Conservation (phyloP, 805 yeast genomes). For the Starmerella sp. region DNA sequence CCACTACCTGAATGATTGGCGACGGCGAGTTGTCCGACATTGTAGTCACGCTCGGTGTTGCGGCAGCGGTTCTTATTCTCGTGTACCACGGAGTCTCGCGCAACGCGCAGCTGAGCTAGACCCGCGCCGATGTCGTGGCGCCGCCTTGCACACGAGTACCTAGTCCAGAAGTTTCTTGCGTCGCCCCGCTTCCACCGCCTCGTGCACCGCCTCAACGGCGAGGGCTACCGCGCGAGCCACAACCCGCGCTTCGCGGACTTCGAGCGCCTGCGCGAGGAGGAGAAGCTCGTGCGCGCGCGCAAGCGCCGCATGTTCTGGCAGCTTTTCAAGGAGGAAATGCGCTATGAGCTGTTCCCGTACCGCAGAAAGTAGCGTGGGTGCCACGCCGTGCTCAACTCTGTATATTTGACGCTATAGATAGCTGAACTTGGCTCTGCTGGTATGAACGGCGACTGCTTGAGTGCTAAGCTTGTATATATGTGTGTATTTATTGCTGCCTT, state of each 20-base stretch:
- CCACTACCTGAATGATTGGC: conserved; percentile 48
- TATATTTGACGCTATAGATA: no score
- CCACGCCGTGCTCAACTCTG: no score
- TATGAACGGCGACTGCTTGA: no score
- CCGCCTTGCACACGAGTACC: conserved; percentile 19
- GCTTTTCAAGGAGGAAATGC: conserved; percentile 22
- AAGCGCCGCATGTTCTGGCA: conserved; percentile 18
- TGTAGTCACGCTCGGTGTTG: conserved; percentile 62
- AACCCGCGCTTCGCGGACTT: conserved; percentile 1
- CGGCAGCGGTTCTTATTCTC: conserved; percentile 58
- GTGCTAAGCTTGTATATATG: no score
- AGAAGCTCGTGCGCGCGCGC: neutral
- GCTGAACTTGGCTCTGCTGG: no score
- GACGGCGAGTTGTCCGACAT: conserved; percentile 68
- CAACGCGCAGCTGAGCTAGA: conserved; percentile 26
- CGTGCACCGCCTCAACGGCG: conserved; percentile 22
- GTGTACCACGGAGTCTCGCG: conserved; percentile 58
- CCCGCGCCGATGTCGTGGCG: conserved; percentile 18
- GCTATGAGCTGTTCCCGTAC: conserved; percentile 18
- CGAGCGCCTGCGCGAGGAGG: conserved; percentile 1
- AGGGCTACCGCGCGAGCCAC: neutral
- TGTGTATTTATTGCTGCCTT: no score
- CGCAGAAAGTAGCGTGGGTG: neutral
- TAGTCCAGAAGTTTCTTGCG: conserved; percentile 20
- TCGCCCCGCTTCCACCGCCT: conserved; percentile 24